Conservation (phyloP, 2,329 filamentous ascomycete species). For the Aspergillus pseudonomiae region DNA sequence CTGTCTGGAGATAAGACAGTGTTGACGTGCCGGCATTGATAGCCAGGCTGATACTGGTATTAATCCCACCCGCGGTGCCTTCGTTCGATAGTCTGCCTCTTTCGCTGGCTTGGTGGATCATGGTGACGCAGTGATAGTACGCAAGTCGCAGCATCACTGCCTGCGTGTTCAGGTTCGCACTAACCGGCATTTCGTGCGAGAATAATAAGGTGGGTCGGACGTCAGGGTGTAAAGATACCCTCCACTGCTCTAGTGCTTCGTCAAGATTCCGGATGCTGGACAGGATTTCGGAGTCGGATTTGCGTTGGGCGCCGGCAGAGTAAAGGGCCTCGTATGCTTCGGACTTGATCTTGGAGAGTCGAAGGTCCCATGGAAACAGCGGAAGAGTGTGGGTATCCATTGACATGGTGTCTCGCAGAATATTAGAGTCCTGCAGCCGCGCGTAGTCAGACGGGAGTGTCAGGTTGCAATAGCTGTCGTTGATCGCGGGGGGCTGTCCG, state of each 20-base stretch:
- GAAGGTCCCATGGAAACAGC: conserved; percentile 47
- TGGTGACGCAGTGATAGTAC: conserved; percentile 54
- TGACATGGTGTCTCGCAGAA: neutral
- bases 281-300: conserved; percentile 53
- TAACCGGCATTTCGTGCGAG: conserved; percentile 19
- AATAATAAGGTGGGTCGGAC: conserved; percentile 49
- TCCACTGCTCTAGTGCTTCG: conserved; percentile 56
- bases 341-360: conserved; percentile 52
- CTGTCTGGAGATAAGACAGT: neutral
- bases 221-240: conserved; percentile 44
- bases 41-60: conserved; percentile 29
- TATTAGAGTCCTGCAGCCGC: conserved; percentile 19
- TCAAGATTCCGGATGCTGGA: conserved; percentile 55
- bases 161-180: conserved; percentile 40
- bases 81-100: too few relatives aligned
- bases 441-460: conserved; percentile 43
- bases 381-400: conserved; percentile 20
- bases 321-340: conserved; percentile 50
- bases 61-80: neutral
- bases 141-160: conserved; percentile 51
- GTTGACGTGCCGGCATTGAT: conserved; percentile 43
- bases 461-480: conserved; percentile 51
- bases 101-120: conserved; percentile 48
- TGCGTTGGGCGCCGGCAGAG: conserved; percentile 45
- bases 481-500: conserved; percentile 10